phyloP scores from a whole-genome alignment of 495 filamentous ascomycete species.

The Daldinia childiae region DNA sequence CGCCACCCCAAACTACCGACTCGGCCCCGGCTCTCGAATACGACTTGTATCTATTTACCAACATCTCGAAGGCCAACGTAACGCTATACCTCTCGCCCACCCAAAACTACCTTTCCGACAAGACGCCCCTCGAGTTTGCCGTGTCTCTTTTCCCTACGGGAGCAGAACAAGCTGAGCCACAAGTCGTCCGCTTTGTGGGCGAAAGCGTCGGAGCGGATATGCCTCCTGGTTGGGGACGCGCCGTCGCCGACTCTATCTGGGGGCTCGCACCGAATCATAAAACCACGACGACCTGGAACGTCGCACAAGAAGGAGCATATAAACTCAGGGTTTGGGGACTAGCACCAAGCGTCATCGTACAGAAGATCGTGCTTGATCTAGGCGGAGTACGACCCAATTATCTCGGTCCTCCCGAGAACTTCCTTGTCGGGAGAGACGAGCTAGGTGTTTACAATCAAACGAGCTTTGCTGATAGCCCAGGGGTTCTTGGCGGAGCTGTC shows the following conservation, averaged over 20 bases:
- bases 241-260: slow-evolving; percentile 69
- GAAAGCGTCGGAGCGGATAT: slow-evolving; percentile 56
- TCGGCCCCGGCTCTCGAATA: slow-evolving; percentile 69
- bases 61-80: slow-evolving; percentile 62
- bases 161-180: slow-evolving; percentile 52
- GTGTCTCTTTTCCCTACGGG: slow-evolving; percentile 59
- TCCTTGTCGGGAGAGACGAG: slow-evolving; percentile 57
- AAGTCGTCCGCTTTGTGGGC: slow-evolving; percentile 62
- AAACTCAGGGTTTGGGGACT: slow-evolving; percentile 69
- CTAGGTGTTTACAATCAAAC: slow-evolving; percentile 53
- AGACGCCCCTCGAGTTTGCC: slow-evolving; percentile 67
- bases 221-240: slow-evolving; percentile 66
- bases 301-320: slow-evolving; percentile 60
- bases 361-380: slow-evolving; percentile 73
- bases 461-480: slow-evolving; percentile 51
- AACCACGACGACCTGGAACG: slow-evolving; percentile 63
- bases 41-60: slow-evolving; percentile 71
- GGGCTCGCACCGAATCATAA: slow-evolving; percentile 53
- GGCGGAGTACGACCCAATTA: slow-evolving; percentile 73
- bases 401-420: slow-evolving; percentile 75
- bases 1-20: slow-evolving; percentile 56
- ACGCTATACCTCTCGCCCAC: slow-evolving; percentile 68
- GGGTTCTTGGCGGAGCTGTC: slow-evolving; percentile 23
- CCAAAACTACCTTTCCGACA: slow-evolving; percentile 69
- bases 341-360: slow-evolving; percentile 71